These are phyloP conservation scores for Scutellaria barbata DNA, from an alignment of 257 asterid genomes.

Conservation along the genomic window DNA sequence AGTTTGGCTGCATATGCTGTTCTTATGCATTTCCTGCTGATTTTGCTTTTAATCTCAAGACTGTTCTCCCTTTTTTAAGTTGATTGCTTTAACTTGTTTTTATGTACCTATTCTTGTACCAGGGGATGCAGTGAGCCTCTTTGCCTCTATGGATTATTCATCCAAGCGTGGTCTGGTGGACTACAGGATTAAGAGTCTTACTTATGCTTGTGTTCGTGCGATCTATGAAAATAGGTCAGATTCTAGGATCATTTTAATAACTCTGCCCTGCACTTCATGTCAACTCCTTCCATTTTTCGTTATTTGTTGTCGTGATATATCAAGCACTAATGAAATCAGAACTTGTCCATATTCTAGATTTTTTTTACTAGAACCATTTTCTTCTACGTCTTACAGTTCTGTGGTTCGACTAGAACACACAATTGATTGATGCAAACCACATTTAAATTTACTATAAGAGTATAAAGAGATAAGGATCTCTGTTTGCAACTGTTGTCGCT, in stretches of 20 bases:
- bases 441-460: slow-evolving; percentile 12
- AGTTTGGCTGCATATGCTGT: slow-evolving; percentile 24
- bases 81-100: slow-evolving; percentile 32
- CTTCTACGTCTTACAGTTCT: slow-evolving; percentile 5
- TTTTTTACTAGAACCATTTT: slow-evolving; percentile 8
- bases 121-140: slow-evolving; percentile 67
- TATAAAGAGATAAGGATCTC: slow-evolving; percentile 10
- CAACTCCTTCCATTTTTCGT: slow-evolving; percentile 20
- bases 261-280: slow-evolving; percentile 18
- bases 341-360: neutral
- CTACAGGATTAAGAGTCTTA: slow-evolving; percentile 74
- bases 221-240: slow-evolving; percentile 80
- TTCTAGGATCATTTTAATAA: slow-evolving; percentile 18
- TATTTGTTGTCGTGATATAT: slow-evolving; percentile 20
- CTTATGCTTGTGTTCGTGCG: slow-evolving; percentile 71
- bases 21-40: slow-evolving; percentile 13
- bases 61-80: slow-evolving; percentile 8
- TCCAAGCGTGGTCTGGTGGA: slow-evolving; percentile 67
- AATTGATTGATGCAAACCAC: slow-evolving; percentile 25
- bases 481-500: slow-evolving; percentile 22
- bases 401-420: slow-evolving; percentile 19
- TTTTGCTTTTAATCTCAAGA: neutral
- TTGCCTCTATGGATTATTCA: slow-evolving; percentile 63
- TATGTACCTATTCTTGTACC: slow-evolving; percentile 40
- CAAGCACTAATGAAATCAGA: slow-evolving; percentile 23